phyloP scores from a whole-genome alignment of 352 stramenopile species.

The Globisporangium cystogenes region DNA sequence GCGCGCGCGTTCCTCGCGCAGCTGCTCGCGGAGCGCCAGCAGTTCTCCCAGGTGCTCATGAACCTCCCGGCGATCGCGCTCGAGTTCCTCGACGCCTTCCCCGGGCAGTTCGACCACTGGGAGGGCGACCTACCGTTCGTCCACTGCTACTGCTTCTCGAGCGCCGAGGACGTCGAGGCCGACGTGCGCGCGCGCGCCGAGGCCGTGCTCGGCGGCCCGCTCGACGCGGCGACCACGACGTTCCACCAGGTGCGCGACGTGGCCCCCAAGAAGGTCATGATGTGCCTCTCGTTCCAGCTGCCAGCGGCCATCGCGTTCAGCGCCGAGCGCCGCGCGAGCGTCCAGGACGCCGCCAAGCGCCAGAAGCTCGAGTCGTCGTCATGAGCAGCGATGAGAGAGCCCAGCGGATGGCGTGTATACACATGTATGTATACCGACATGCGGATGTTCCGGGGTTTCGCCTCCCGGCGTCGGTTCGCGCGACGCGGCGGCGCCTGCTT shows the following conservation, averaged over 20 bases:
- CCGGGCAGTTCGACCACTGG: conserved; percentile 58
- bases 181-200: conserved; percentile 73
- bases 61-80: conserved; percentile 94
- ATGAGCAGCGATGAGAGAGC: too few relatives aligned
- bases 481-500: too few relatives aligned
- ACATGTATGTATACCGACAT: too few relatives aligned
- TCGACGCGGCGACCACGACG: conserved; percentile 42
- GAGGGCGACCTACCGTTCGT: conserved; percentile 77
- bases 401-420: too few relatives aligned
- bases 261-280: conserved; percentile 96
- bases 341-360: conserved; percentile 37
- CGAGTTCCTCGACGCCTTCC: conserved; percentile 91
- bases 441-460: too few relatives aligned
- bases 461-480: too few relatives aligned
- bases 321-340: conserved; percentile 27
- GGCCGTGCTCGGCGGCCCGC: conserved; percentile 46
- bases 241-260: conserved; percentile 94
- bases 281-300: conserved; percentile 95
- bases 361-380: conserved; percentile 28
- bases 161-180: conserved; percentile 58
- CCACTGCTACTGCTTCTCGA: conserved; percentile 96
- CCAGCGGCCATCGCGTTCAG: conserved; percentile 69
- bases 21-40: conserved; percentile 55
- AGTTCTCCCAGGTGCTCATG: conserved; percentile 93
- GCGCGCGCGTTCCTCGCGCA: conserved; percentile 89